Percentiles rank a stretch among this genome's conserved stretches.
Evolutionary conservation across 2,329 filamentous ascomycete species (phyloP).

Genomic region (Trichophyton rubrum): DNA sequence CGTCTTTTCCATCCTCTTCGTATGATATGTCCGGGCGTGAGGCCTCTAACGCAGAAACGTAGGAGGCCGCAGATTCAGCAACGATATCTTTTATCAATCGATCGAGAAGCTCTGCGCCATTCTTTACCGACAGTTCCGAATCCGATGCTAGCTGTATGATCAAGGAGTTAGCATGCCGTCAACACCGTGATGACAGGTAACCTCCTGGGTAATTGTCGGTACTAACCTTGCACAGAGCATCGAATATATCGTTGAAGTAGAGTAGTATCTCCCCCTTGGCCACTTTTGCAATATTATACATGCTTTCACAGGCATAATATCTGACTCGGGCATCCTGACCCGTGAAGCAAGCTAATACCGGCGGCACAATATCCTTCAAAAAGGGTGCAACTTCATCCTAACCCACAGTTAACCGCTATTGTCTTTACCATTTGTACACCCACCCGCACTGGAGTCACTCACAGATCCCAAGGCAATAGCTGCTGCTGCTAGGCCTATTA

Average conservation of each 20-base stretch:
- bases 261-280: constrained; percentile 93
- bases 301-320: constrained; percentile 98
- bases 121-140: constrained; percentile 93
- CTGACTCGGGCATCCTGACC: constrained; percentile 95
- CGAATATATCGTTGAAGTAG: constrained; percentile 98
- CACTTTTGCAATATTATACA: constrained; percentile 99
- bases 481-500: constrained; percentile 89
- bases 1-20: constrained; percentile 34
- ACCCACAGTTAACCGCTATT: constrained; percentile 5
- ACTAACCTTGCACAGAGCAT: constrained; percentile 83
- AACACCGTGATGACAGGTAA: not conserved
- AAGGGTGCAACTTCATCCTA: constrained; percentile 78
- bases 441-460: constrained; percentile 31
- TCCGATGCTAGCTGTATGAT: constrained; percentile 69
- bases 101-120: constrained; percentile 89
- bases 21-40: constrained; percentile 31
- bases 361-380: constrained; percentile 84
- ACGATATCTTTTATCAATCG: constrained; percentile 93
- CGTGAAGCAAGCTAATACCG: constrained; percentile 91
- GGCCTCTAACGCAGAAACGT: constrained; percentile 74
- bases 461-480: constrained; percentile 90
- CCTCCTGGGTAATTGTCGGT: not conserved
- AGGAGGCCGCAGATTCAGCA: constrained; percentile 84
- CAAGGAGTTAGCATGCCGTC: constrained; percentile 12
- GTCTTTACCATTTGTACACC: not conserved